Base-by-base conservation (phyloP, 202 grass and related monocot species). In the Panicum virgatum region DNA sequence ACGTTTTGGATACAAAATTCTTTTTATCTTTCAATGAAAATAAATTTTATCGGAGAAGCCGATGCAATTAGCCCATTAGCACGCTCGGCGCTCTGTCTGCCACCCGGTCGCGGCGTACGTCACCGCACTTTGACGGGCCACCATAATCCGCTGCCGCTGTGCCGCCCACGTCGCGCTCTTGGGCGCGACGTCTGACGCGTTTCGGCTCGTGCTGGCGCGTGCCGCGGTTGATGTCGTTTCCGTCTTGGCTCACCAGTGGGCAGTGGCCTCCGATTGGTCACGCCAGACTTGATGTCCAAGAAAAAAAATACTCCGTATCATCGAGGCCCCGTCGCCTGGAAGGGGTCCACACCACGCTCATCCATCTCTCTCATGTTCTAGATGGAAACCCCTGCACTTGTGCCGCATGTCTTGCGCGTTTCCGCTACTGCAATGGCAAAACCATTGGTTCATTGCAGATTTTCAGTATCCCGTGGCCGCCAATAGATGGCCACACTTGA, bases 241-340 rank as follows among this genome's bases (percentile, higher is more conserved):
- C 51, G 50, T 64, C 72, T 1, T 62, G 70, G 62, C 79, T 69
- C 42, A 37, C 67, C 8, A 3, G 47, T n/a, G n/a, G n/a, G n/a
- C n/a, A n/a, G n/a, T 45, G 29, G 66, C 23, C 60, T 25, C 66
- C 48, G 16, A 88, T 73, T 84, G 75, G 61, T 67, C 20, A 51
- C 58, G 34, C 18, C 3, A 62, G 69, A 22, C 81, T 75, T 54
- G 60, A 7, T 62, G 26, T 52, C 43, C 20, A 80, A 84, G 76
- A 15, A 62, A 36, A 73, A 81, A 67, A 72, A 46, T 73, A 50
- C n/a, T 10, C 6, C 8, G 37, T n/a, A n/a, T n/a, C n/a, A n/a
- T n/a, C 7, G 11, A 53, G 6, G 19, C 37, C 46, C 23, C 30
- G 1, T 6, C 9, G 7, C 9, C 14, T 0, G 50, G 23, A 32